phyloP scores from a whole-genome alignment of 768 basidiomycete genomes.

The Collybiopsis luxurians region DNA sequence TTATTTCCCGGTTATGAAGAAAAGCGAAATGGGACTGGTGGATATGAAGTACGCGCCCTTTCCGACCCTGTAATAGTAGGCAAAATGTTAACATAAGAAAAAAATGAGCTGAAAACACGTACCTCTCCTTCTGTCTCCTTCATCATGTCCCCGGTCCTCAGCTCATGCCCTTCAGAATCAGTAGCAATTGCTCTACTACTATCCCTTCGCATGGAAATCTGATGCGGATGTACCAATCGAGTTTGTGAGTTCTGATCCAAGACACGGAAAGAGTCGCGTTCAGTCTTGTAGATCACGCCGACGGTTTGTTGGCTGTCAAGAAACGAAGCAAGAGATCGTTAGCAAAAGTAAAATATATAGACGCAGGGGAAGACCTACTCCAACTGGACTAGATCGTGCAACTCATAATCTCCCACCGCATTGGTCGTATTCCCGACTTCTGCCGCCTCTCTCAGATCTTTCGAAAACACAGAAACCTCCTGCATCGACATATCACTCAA shows the following conservation, averaged over 20 bases:
- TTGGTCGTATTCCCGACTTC: constrained; percentile 94
- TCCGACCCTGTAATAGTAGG: constrained; percentile 54
- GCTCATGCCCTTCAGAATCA: constrained; percentile 84
- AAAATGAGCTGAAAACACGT: constrained; percentile 19
- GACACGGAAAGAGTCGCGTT: constrained; percentile 93
- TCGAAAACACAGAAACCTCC: constrained; percentile 97
- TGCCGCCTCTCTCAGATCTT: constrained; percentile 95
- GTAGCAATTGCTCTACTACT: constrained; percentile 72
- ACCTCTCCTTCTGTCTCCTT: constrained; percentile 92
- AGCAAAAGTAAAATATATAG: not conserved
- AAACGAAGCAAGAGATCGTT: constrained; percentile 1
- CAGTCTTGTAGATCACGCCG: constrained; percentile 96
- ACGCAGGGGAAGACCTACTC: constrained; percentile 59
- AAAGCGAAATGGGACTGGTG: constrained; percentile 94
- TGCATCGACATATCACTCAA: constrained; percentile 97
- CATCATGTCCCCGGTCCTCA: constrained; percentile 86
- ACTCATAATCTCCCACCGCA: constrained; percentile 87
- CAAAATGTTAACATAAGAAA: not conserved
- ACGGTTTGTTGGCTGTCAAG: constrained; percentile 80
- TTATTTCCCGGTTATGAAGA: constrained; percentile 86
- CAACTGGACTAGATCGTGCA: constrained; percentile 95
- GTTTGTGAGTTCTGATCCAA: constrained; percentile 93
- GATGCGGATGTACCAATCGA: constrained; percentile 87
- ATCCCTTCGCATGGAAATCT: constrained; percentile 85
- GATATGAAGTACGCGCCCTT: constrained; percentile 89